Evolutionary conservation across 225 moss, liverwort and hornwort species (phyloP).

Genomic region (Pseudisothecium myosuroides): DNA sequence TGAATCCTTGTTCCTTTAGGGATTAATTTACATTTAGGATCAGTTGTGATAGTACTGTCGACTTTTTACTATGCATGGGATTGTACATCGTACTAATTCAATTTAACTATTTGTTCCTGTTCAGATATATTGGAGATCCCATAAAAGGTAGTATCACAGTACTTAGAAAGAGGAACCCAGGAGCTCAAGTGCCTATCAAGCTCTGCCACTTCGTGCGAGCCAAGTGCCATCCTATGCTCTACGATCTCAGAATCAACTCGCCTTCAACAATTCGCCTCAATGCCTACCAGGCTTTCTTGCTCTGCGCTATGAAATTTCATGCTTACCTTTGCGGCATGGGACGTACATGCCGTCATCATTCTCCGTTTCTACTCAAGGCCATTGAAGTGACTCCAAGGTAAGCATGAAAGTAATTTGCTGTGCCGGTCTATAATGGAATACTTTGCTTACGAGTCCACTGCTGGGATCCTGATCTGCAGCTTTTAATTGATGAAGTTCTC

Average conservation of each 20-base stretch:
- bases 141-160: slow-evolving; percentile 80
- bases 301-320: slow-evolving; percentile 97
- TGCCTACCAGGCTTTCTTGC: slow-evolving; percentile 77
- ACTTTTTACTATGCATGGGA: neutral
- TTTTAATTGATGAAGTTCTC: neutral
- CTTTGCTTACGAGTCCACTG: neutral
- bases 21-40: neutral
- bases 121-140: slow-evolving; percentile 82
- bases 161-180: slow-evolving; percentile 58
- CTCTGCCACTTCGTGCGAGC: slow-evolving; percentile 92
- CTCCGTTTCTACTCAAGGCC: slow-evolving; percentile 58
- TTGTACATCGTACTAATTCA: neutral
- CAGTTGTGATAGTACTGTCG: neutral
- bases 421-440: neutral
- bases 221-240: slow-evolving; percentile 86
- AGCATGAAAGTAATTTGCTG: neutral
- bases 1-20: neutral
- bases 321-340: slow-evolving; percentile 71
- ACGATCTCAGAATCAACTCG: slow-evolving; percentile 89
- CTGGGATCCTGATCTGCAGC: neutral
- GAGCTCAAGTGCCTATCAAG: slow-evolving; percentile 67
- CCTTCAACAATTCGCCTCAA: slow-evolving; percentile 86
- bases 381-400: slow-evolving; percentile 59
- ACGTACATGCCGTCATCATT: slow-evolving; percentile 34
- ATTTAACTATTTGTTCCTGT: neutral